Conservation (phyloP, 257 asterid species). For the Pogostemon cablin region DNA sequence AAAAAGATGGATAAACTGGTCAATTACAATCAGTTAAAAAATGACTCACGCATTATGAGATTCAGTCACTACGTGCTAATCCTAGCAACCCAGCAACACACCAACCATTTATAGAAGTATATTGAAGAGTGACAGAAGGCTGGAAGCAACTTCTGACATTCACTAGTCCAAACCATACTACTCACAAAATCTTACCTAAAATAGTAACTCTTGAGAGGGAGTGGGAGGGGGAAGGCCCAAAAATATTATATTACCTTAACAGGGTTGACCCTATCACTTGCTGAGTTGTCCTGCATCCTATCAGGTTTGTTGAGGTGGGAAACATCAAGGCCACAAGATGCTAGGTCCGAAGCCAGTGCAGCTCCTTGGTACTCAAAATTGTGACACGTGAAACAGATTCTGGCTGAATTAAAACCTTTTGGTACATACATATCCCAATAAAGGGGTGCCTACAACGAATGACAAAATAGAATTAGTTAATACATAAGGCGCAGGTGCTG, state of each 20-base stretch:
- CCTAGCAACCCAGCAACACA: conserved; percentile 5
- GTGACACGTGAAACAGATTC: conserved; percentile 98
- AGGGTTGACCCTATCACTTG: conserved; percentile 79
- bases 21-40: conserved; percentile 22
- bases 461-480: conserved; percentile 21
- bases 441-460: conserved; percentile 82
- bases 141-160: conserved; percentile 15
- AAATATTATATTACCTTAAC: conserved; percentile 59
- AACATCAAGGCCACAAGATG: conserved; percentile 95
- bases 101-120: background rate
- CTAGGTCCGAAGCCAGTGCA: conserved; percentile 81
- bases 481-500: conserved; percentile 18
- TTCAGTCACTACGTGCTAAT: conserved; percentile 5
- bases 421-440: conserved; percentile 93
- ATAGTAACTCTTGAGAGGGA: background rate
- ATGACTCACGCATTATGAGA: conserved; percentile 15
- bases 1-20: background rate
- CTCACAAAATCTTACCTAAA: conserved; percentile 11
- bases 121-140: conserved; percentile 14
- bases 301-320: conserved; percentile 83
- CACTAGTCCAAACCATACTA: conserved; percentile 17
- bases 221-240: background rate
- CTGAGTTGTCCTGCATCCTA: conserved; percentile 93
- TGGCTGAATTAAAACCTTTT: conserved; percentile 87
- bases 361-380: conserved; percentile 99